Conservation (phyloP, 805 yeast species). For the Ogataea paraovalis region DNA sequence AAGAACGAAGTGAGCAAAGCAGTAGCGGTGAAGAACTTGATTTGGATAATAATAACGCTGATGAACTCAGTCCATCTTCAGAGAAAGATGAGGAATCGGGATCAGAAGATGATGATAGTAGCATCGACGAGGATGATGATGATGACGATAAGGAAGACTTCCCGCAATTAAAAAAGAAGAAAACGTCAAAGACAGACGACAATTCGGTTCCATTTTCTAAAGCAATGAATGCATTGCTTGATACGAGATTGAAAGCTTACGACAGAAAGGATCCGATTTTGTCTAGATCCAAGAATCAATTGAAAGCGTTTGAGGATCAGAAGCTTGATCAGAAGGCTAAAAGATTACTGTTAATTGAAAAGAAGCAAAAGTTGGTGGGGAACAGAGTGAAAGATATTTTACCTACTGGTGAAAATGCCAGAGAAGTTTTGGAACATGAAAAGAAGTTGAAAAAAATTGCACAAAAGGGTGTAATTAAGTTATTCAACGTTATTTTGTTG, state of each 20-base stretch:
- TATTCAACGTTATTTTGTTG: slow-evolving; percentile 53
- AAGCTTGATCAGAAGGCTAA: slow-evolving; percentile 83
- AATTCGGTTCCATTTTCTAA: slow-evolving; percentile 75
- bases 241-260: slow-evolving; percentile 83
- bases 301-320: slow-evolving; percentile 72
- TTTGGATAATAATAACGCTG: too few relatives aligned
- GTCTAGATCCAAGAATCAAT: slow-evolving; percentile 69
- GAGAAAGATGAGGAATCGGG: not conserved
- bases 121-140: not conserved
- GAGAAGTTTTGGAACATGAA: slow-evolving; percentile 45
- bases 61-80: too few relatives aligned
- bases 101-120: slow-evolving; percentile 9
- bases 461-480: slow-evolving; percentile 31
- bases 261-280: slow-evolving; percentile 87
- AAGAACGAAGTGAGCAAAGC: slow-evolving; percentile 13
- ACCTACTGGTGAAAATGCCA: slow-evolving; percentile 56
- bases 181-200: slow-evolving; percentile 57
- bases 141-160: slow-evolving; percentile 19
- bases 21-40: slow-evolving; percentile 18
- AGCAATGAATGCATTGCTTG: slow-evolving; percentile 80
- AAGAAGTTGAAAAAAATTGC: slow-evolving; percentile 66
- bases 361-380: slow-evolving; percentile 60
- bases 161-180: slow-evolving; percentile 32
- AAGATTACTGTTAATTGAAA: slow-evolving; percentile 64
- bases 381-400: slow-evolving; percentile 65